A percentile compares a stretch with the other conserved stretches of the same genome.
Conservation (phyloP, 2,329 filamentous ascomycete genomes). For the Epichloe sibirici region DNA sequence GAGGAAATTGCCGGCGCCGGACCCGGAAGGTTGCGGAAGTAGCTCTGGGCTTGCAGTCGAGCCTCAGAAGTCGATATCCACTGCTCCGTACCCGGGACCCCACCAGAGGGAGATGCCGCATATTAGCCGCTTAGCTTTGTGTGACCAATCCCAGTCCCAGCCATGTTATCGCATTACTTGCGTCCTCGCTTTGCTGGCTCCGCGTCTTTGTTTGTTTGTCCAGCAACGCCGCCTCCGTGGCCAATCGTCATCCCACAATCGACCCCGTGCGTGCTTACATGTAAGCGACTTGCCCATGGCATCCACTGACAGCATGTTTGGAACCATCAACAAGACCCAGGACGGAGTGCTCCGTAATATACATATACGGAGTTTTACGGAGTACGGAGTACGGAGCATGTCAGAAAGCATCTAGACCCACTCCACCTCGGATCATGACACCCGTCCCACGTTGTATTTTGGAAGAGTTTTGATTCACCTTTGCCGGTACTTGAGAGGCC, state of each 20-base stretch:
- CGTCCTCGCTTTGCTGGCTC: neutral
- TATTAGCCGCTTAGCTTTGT: conserved; percentile 1
- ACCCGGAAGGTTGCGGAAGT: conserved; percentile 5
- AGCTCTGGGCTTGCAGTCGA: neutral
- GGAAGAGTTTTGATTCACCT: no score
- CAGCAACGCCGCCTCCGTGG: neutral
- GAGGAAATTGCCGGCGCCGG: conserved; percentile 3
- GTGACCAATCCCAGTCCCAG: neutral
- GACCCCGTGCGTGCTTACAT: conserved; percentile 16
- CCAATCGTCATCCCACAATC: conserved; percentile 18
- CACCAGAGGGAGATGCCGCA: neutral
- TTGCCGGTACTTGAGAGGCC: neutral
- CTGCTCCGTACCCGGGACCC: neutral
- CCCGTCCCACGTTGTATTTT: neutral
- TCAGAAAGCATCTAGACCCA: neutral
- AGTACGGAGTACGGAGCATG: no score
- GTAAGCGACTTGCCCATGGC: conserved; percentile 2
- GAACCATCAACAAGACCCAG: no score
- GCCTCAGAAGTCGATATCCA: neutral
- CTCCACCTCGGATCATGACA: neutral
- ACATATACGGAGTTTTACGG: neutral
- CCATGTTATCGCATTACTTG: no score
- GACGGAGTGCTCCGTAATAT: no score
- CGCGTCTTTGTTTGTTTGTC: neutral
- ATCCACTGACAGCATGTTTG: neutral